Evolutionary conservation across 345 rosid species (phyloP).

Genomic region (Lenwebbia sp.): DNA sequence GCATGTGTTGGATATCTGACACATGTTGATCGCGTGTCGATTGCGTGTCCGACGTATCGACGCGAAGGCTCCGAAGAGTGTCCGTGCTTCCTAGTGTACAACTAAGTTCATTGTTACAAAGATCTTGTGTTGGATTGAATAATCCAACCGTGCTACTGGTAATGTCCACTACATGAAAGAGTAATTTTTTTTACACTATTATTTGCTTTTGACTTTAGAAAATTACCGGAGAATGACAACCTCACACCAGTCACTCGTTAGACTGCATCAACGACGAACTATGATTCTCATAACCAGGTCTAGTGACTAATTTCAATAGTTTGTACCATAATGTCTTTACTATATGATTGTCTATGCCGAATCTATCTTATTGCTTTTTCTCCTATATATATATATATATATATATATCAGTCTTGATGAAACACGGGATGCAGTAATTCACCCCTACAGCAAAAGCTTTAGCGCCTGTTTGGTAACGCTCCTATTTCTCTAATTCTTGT

Average conservation of each 20-base stretch:
- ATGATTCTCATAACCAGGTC: background rate
- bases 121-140: background rate
- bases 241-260: background rate
- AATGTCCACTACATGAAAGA: background rate
- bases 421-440: conserved; percentile 17
- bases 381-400: background rate
- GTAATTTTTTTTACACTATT: background rate
- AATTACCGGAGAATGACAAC: background rate
- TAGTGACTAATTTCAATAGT: background rate
- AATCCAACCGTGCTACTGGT: background rate
- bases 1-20: too few relatives aligned
- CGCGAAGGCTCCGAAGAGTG: too few relatives aligned
- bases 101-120: background rate
- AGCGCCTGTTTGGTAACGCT: too few relatives aligned
- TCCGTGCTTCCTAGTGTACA: background rate
- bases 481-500: too few relatives aligned
- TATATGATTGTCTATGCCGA: background rate
- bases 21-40: too few relatives aligned
- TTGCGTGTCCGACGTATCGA: too few relatives aligned
- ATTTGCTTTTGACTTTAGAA: background rate
- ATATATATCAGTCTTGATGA: conserved; percentile 12
- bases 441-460: conserved; percentile 41
- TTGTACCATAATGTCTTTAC: background rate
- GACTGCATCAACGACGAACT: background rate
- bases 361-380: background rate